These are phyloP conservation scores for Platismatia glauca DNA, from an alignment of 495 filamentous ascomycete genomes.

Conservation along the genomic window DNA sequence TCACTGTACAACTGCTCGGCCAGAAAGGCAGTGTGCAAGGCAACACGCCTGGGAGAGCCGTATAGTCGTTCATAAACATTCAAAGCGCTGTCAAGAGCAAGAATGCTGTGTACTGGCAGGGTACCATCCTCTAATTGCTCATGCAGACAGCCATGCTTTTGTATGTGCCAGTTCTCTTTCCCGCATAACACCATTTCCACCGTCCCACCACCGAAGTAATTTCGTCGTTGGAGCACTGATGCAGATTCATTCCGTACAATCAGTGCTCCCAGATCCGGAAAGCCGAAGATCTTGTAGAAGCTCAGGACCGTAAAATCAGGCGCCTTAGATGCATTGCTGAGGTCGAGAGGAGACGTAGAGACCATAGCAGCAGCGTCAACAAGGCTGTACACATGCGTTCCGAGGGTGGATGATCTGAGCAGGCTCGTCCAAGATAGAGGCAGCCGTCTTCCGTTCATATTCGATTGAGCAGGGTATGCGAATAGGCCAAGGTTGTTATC, in stretches of 20 bases:
- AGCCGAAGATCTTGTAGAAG: slow-evolving; percentile 97
- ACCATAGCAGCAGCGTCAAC: slow-evolving; percentile 86
- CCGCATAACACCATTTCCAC: slow-evolving; percentile 68
- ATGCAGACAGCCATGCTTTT: slow-evolving; percentile 49
- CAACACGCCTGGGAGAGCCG: slow-evolving; percentile 52
- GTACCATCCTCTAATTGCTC: slow-evolving; percentile 71
- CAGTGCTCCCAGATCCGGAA: slow-evolving; percentile 82
- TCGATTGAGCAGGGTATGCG: slow-evolving; percentile 85
- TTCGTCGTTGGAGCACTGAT: slow-evolving; percentile 50
- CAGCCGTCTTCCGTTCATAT: slow-evolving; percentile 78
- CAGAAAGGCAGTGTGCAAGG: slow-evolving; percentile 53
- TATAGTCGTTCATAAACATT: slow-evolving; percentile 55
- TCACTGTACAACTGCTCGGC: slow-evolving; percentile 41
- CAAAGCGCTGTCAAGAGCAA: slow-evolving; percentile 62
- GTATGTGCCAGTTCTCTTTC: slow-evolving; percentile 54
- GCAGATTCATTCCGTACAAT: slow-evolving; percentile 69
- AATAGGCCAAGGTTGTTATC: slow-evolving; percentile 46
- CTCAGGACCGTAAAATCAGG: slow-evolving; percentile 86
- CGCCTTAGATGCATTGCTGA: slow-evolving; percentile 49
- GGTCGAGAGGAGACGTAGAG: slow-evolving; percentile 65
- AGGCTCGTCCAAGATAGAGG: slow-evolving; percentile 60
- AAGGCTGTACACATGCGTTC: slow-evolving; percentile 52
- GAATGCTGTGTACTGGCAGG: slow-evolving; percentile 66
- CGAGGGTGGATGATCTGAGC: slow-evolving; percentile 33
- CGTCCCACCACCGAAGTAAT: slow-evolving; percentile 92